These are phyloP conservation scores for Mycena belliarum DNA, from an alignment of 768 basidiomycete genomes.

Conservation along the genomic window DNA sequence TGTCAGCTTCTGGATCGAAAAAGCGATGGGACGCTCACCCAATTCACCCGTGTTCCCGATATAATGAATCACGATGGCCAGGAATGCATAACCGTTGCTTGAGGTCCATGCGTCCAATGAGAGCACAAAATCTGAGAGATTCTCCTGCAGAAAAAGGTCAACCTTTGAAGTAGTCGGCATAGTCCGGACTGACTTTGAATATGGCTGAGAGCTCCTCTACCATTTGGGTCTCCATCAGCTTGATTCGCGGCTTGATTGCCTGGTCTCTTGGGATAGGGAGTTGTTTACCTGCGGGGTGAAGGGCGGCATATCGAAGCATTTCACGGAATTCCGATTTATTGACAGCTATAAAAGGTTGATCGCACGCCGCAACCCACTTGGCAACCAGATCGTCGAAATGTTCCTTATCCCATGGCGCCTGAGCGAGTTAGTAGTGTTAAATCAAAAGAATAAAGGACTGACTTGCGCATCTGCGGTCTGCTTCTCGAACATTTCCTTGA, in stretches of 20 bases:
- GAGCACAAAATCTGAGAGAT: constrained; percentile 7
- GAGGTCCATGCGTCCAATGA: constrained; percentile 34
- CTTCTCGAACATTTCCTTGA: too few relatives aligned
- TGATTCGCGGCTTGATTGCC: not conserved
- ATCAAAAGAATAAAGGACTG: too few relatives aligned
- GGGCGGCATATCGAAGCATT: not conserved
- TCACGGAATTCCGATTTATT: not conserved
- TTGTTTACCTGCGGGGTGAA: not conserved
- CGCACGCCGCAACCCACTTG: not conserved
- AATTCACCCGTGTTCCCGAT: constrained; percentile 25
- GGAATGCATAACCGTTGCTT: constrained; percentile 30
- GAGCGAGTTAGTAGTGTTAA: too few relatives aligned
- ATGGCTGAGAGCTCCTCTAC: not conserved
- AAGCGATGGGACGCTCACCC: too few relatives aligned
- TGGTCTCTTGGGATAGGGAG: not conserved
- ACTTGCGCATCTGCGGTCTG: too few relatives aligned
- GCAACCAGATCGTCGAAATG: not conserved
- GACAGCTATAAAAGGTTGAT: not conserved
- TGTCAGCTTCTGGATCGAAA: too few relatives aligned
- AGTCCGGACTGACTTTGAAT: too few relatives aligned
- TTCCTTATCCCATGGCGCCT: not conserved
- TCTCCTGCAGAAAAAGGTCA: not conserved
- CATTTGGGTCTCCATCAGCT: not conserved
- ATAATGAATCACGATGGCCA: constrained; percentile 26
- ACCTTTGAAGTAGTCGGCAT: too few relatives aligned